A percentile compares a stretch with the other conserved stretches of the same genome.
phyloP scores from a whole-genome alignment of 2,329 filamentous ascomycete genomes.

The Aureobasidium sp. region DNA sequence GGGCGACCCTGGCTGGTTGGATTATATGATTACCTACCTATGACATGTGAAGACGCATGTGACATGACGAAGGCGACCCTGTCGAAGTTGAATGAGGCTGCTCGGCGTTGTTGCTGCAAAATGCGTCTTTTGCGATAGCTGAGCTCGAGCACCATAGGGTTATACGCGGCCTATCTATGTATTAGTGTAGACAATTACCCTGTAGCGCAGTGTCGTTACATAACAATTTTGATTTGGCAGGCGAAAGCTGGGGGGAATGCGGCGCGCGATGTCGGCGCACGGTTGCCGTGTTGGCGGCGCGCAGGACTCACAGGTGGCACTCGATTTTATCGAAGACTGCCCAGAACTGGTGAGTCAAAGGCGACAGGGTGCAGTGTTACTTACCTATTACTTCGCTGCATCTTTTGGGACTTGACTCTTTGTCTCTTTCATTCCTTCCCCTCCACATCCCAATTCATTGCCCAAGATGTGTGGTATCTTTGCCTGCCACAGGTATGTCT shows the following conservation, averaged over 20 bases:
- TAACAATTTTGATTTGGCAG: not conserved
- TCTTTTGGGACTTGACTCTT: not conserved
- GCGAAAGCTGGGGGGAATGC: not conserved
- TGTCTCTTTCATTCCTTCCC: not conserved
- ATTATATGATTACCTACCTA: not conserved
- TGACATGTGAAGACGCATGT: not conserved
- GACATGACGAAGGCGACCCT: not conserved
- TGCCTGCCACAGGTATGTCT: constrained; percentile 72
- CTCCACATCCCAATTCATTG: not conserved
- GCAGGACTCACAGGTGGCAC: constrained; percentile 2
- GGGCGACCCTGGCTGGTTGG: not conserved
- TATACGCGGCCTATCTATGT: constrained; percentile 4
- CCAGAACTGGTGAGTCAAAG: constrained; percentile 12
- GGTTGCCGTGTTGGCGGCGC: constrained; percentile 5
- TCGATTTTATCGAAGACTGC: not conserved
- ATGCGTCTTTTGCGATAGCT: not conserved
- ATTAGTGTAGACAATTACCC: constrained; percentile 1
- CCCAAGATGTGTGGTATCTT: constrained; percentile 91
- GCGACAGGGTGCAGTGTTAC: not conserved
- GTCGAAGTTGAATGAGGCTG: not conserved
- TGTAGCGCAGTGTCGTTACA: not conserved
- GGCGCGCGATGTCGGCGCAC: not conserved
- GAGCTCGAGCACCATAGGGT: not conserved
- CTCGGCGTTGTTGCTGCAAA: not conserved
- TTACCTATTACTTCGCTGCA: not conserved